Evolutionary conservation across 2,329 filamentous ascomycete genomes (phyloP), one percentile per base, ranked within the genome.

Genomic region (Hypoxylon sp.): DNA sequence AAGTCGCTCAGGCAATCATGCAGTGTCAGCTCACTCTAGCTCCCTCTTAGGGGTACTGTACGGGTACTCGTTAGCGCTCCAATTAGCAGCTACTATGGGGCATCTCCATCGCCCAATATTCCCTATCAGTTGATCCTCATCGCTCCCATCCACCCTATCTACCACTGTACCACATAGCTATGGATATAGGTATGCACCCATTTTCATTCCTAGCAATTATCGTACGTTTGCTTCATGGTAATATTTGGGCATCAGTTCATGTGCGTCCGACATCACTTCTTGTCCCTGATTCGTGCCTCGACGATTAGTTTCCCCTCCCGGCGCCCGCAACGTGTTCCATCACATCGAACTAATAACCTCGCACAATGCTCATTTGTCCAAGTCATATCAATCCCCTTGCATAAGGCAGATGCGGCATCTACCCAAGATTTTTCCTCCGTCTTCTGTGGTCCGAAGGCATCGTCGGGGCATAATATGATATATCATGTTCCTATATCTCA

Each of bases 171-270:
- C 8, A 27, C 48, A 53, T 27, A 2, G 3, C 5, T 27, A 27
- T 27, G 25, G 25, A 27, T 27, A 27, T 27, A n/a, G n/a, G n/a
- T 17, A 49, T 57, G 30, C 44, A 49, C 33, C 42, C 13, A 3
- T 51, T 53, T 13, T 33, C 30, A 25, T 59, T 22, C 33, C 31
- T 25, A 8, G 20, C n/a, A 35, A 48, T 44, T 31, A 37, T 58
- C 46, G 50, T 51, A 58, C 49, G 50, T 61, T 62, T 62, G 50
- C 61, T 55, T 48, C 57, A 51, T 59, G 42, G 31, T 56, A 40
- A 20, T 30, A 33, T 50, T 69, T 66, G 62, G 66, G 69, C 69
- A 69, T 64, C 55, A 66, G 59, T 64, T 60, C 48, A 40, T 37
- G 30, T 60, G 40, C 56, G 50, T 64, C 68, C 53, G 60, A 42